Percentiles rank a stretch among this genome's conserved stretches.
phyloP scores from a whole-genome alignment of 495 filamentous ascomycete genomes.

The Astrothelium macrocarpum region DNA sequence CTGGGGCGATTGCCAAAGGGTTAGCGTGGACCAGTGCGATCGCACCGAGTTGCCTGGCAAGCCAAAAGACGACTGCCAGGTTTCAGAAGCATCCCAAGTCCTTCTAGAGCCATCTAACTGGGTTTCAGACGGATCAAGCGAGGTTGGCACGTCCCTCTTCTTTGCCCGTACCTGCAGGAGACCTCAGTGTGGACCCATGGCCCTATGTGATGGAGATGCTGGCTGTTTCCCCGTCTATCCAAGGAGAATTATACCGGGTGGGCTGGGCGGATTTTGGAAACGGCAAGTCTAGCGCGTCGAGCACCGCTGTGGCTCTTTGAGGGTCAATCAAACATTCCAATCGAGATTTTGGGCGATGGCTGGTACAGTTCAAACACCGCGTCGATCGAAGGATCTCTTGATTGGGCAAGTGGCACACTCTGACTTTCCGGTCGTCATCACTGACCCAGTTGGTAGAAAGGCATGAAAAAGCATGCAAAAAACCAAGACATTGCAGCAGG shows the following conservation, averaged over 20 bases:
- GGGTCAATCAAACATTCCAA: background rate
- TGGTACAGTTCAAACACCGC: background rate
- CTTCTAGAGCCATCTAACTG: background rate
- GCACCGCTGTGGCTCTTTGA: background rate
- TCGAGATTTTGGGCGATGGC: background rate
- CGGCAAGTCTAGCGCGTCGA: background rate
- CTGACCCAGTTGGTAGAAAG: background rate
- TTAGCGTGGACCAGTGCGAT: background rate
- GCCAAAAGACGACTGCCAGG: background rate
- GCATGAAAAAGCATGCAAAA: slow-evolving; percentile 1
- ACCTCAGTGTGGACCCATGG: background rate
- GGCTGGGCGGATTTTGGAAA: background rate
- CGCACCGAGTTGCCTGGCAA: background rate
- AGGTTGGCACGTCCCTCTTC: background rate
- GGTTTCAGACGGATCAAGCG: slow-evolving; percentile 5
- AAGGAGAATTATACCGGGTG: background rate
- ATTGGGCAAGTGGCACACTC: background rate
- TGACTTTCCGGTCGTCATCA: background rate
- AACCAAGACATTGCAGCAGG: background rate
- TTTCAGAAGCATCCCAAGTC: slow-evolving; percentile 4
- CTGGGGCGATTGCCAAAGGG: background rate
- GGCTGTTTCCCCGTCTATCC: background rate
- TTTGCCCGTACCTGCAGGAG: slow-evolving; percentile 1
- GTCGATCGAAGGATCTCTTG: background rate
- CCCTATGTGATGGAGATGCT: background rate